Base-by-base conservation (phyloP, 129 eudicot genomes). In the Escallonia rubra region DNA sequence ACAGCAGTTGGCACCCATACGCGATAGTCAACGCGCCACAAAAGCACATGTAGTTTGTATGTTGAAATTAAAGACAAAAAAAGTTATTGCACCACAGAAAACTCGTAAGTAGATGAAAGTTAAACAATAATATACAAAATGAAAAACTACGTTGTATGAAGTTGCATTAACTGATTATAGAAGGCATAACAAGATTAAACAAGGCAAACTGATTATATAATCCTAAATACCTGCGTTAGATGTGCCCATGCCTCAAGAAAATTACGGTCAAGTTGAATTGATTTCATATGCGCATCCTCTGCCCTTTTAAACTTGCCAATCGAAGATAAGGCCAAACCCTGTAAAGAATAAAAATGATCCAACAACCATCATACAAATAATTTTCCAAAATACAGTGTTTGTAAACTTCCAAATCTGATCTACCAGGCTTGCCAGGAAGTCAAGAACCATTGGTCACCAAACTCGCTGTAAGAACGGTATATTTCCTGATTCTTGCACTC, bases 201-300 rank as follows among this genome's bases (percentile, higher is more conserved):
- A 74, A 16, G 43, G 13, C 6, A 40, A 46, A 44, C 11, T 8
- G 55, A 15, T 12, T 16, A 23, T 45, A 7, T 59, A 44, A 67
- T 58, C 40, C 40, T 45, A n/a, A 39, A 78, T 86, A 93, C 99
- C 99, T 87, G 99, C 48, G 96, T 80, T 52, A 93, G 84, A 76
- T 93, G 95, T 64, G 87, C 86, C 93, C 88, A 84, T 40, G 99
- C 99, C 74, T 93, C 99, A 34, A 93, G 74, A 75, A 84, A 93
- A 65, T 79, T 79, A 59, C 61, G 73, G 63, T 93, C 96, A 40
- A 93, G 70, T 72, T 86, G 82, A 78, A 93, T 85, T 42, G 99
- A 84, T 79, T 79, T 93, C 83, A 56, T 69, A 75, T 93, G 99
- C 39, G 96, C 91, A 70, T 89, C 96, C 80, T 89, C 96, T 6